phyloP scores from a whole-genome alignment of 345 rosid genomes.

The Hirschfeldia incana region DNA sequence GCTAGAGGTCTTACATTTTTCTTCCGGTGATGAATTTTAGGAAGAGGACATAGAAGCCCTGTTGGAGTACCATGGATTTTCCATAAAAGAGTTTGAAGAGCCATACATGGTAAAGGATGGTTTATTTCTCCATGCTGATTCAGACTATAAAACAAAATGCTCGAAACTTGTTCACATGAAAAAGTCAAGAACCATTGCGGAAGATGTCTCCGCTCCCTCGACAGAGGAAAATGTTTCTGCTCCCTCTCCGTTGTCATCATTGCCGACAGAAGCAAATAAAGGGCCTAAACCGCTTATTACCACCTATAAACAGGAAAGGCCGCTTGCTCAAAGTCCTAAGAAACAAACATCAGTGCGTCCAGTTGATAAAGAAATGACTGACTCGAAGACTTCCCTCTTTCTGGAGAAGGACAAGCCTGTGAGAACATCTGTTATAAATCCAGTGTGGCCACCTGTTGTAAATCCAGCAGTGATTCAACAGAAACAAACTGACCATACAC shows the following conservation, averaged over 20 bases:
- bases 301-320: constrained; percentile 35
- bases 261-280: constrained; percentile 38
- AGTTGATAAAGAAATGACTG: constrained; percentile 51
- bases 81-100: constrained; percentile 77
- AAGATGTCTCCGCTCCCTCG: constrained; percentile 57
- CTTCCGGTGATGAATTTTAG: constrained; percentile 47
- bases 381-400: constrained; percentile 41
- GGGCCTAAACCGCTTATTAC: constrained; percentile 37
- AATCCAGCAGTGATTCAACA: constrained; percentile 40
- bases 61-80: constrained; percentile 76
- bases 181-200: constrained; percentile 62
- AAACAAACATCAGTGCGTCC: constrained; percentile 37
- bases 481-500: constrained; percentile 37
- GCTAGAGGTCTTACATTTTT: constrained; percentile 36
- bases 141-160: constrained; percentile 76
- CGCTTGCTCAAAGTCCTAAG: constrained; percentile 39
- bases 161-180: constrained; percentile 83
- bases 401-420: constrained; percentile 40
- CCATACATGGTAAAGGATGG: constrained; percentile 95
- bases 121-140: constrained; percentile 67
- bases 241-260: constrained; percentile 35
- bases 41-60: constrained; percentile 74
- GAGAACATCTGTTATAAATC: constrained; percentile 38
- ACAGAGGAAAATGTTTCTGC: constrained; percentile 58
- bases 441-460: constrained; percentile 32